Evolutionary conservation across 805 yeast species (phyloP).

Genomic region (Brettanomyces sp.): DNA sequence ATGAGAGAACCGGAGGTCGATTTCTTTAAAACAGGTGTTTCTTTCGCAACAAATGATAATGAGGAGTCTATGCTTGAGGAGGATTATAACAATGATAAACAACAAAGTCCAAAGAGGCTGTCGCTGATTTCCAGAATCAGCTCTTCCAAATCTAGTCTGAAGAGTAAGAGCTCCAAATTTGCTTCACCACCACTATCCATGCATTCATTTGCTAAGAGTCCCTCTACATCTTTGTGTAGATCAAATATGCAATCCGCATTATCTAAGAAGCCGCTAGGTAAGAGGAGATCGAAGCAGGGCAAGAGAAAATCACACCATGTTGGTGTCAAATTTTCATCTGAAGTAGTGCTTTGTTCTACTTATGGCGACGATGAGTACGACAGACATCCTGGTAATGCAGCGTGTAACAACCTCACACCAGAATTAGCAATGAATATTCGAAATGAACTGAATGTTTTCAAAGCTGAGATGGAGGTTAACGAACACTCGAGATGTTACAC

Average conservation of each 20-base stretch:
- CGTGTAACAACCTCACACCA: conserved; percentile 88
- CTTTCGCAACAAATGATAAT: neutral
- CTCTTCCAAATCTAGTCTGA: neutral
- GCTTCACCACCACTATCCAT: neutral
- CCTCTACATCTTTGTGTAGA: neutral
- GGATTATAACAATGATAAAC: neutral
- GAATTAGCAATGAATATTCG: conserved; percentile 75
- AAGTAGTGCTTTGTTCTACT: conserved; percentile 79
- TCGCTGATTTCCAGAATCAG: neutral
- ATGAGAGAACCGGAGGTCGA: conserved; percentile 1
- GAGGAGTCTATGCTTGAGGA: neutral
- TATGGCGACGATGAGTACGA: conserved; percentile 79
- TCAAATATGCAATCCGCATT: neutral
- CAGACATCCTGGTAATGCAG: conserved; percentile 76
- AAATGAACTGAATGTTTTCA: conserved; percentile 74
- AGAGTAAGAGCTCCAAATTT: neutral
- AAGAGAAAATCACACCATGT: conserved; percentile 4
- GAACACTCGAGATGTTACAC: conserved; percentile 71
- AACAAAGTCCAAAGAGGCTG: neutral
- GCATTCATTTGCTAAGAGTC: neutral
- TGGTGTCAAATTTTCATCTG: conserved; percentile 55
- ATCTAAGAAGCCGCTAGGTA: conserved; percentile 8
- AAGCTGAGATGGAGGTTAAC: conserved; percentile 77
- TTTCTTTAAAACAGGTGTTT: neutral
- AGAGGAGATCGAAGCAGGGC: conserved; percentile 9